A percentile compares a stretch with the other conserved stretches of the same genome.
Evolutionary conservation across 192 early-diverging fungal species (phyloP).

Genomic region (Allomyces javanicus): DNA sequence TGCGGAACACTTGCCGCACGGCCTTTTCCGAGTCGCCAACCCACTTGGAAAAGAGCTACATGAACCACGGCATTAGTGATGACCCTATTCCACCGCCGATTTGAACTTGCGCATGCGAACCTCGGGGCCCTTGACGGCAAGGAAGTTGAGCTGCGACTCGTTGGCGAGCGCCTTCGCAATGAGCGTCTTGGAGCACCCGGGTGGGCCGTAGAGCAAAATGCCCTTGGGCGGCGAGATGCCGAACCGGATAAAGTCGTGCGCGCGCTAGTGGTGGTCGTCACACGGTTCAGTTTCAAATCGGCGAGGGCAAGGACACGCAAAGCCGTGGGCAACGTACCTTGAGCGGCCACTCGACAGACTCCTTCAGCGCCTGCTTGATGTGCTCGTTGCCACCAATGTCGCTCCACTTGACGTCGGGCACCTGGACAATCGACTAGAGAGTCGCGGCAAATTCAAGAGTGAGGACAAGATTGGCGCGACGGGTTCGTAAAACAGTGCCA

Average conservation of each 20-base stretch:
- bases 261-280: conserved; percentile 30
- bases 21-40: conserved; percentile 98
- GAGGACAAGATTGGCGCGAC: too few species aligned
- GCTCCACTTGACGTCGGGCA: conserved; percentile 77
- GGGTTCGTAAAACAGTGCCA: neutral
- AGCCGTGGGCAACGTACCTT: conserved; percentile 22
- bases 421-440: conserved; percentile 50
- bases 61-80: too few species aligned
- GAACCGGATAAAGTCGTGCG: conserved; percentile 69
- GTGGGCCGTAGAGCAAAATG: conserved; percentile 91
- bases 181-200: conserved; percentile 93
- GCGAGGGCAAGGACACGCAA: too few species aligned
- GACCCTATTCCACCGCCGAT: neutral
- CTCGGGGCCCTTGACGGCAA: conserved; percentile 96
- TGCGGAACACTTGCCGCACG: conserved; percentile 78
- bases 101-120: conserved; percentile 15
- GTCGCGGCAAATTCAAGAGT: too few species aligned
- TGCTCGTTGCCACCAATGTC: conserved; percentile 88
- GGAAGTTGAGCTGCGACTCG: conserved; percentile 87
- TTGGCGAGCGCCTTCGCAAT: conserved; percentile 96
- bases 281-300: neutral
- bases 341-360: conserved; percentile 96
- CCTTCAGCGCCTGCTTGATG: conserved; percentile 76
- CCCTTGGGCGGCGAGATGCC: conserved; percentile 92
- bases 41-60: conserved; percentile 91